Evolutionary conservation across 352 stramenopile species (phyloP).

Genomic region (Pythium apleroticum): DNA sequence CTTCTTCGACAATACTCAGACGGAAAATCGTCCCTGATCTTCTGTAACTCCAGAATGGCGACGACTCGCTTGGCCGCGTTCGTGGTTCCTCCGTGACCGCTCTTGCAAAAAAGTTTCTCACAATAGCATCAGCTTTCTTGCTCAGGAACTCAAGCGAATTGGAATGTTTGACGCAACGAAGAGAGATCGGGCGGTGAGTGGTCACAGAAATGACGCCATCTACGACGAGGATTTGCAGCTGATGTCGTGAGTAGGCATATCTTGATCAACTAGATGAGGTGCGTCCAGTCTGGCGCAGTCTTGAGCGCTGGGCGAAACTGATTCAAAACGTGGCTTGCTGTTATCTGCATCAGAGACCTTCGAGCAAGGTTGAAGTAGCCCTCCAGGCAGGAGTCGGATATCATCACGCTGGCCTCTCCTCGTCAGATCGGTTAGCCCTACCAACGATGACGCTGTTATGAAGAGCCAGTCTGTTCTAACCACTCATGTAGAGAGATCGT

Average conservation of each 20-base stretch:
- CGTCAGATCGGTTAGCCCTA: conserved; percentile 33
- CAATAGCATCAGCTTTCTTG: conserved; percentile 10
- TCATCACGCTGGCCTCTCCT: conserved; percentile 36
- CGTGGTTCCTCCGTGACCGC: neutral
- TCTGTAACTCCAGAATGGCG: conserved; percentile 44
- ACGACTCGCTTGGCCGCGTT: conserved; percentile 33
- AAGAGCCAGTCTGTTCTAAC: too few relatives aligned
- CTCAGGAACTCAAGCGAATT: conserved; percentile 9
- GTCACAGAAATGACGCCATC: neutral
- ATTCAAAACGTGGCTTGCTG: neutral
- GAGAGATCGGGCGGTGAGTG: conserved; percentile 15
- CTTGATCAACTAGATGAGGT: neutral
- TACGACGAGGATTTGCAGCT: too few relatives aligned
- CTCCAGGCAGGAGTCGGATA: conserved; percentile 34
- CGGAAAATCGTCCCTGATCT: conserved; percentile 56
- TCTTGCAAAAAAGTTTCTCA: neutral
- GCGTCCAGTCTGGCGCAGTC: neutral
- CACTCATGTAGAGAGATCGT: conserved; percentile 25
- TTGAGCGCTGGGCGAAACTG: neutral
- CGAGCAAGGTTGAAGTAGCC: conserved; percentile 3
- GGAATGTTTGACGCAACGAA: conserved; percentile 16
- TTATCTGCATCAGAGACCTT: conserved; percentile 1
- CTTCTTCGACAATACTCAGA: conserved; percentile 43
- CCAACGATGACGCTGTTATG: too few relatives aligned
- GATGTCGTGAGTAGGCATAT: neutral